Evolutionary conservation across 1,139 yeast genomes (phyloP).

Genomic region (Taiozyma sp.): DNA sequence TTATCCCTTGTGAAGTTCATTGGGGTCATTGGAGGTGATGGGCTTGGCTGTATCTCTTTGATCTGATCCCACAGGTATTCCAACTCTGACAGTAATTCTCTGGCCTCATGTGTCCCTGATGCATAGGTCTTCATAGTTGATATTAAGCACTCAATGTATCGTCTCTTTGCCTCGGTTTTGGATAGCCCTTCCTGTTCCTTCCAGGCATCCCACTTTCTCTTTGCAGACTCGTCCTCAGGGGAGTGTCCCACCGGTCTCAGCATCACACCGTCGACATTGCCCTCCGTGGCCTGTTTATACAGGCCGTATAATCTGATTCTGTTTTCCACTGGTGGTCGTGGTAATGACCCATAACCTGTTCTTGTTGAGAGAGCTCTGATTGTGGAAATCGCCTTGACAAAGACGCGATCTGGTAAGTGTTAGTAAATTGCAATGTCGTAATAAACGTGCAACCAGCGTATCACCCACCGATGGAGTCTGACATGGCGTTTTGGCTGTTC

Average conservation of each 20-base stretch:
- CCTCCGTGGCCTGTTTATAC: conserved; percentile 87
- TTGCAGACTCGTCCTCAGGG: conserved; percentile 62
- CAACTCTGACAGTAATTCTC: conserved; percentile 61
- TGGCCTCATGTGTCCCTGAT: conserved; percentile 61
- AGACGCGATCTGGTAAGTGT: conserved; percentile 54
- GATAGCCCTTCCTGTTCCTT: conserved; percentile 64
- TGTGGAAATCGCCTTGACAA: conserved; percentile 76
- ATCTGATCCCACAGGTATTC: conserved; percentile 76
- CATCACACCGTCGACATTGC: conserved; percentile 68
- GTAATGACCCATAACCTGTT: conserved; percentile 63
- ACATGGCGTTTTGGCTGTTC: conserved; percentile 6
- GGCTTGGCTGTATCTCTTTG: conserved; percentile 38
- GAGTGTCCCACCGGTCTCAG: conserved; percentile 58
- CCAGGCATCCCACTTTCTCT: conserved; percentile 87
- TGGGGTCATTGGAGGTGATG: conserved; percentile 18
- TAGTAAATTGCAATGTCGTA: background rate
- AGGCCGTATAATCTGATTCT: conserved; percentile 72
- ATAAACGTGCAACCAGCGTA: background rate
- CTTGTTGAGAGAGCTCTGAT: conserved; percentile 69
- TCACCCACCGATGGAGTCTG: conserved; percentile 42
- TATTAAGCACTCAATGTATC: conserved; percentile 62
- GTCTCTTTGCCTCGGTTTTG: conserved; percentile 70
- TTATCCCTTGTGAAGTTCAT: background rate
- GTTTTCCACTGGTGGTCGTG: conserved; percentile 76
- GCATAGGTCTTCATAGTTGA: conserved; percentile 74